These are phyloP conservation scores for Aspergillus bertholletiae DNA, from an alignment of 495 filamentous ascomycete genomes.

Conservation along the genomic window DNA sequence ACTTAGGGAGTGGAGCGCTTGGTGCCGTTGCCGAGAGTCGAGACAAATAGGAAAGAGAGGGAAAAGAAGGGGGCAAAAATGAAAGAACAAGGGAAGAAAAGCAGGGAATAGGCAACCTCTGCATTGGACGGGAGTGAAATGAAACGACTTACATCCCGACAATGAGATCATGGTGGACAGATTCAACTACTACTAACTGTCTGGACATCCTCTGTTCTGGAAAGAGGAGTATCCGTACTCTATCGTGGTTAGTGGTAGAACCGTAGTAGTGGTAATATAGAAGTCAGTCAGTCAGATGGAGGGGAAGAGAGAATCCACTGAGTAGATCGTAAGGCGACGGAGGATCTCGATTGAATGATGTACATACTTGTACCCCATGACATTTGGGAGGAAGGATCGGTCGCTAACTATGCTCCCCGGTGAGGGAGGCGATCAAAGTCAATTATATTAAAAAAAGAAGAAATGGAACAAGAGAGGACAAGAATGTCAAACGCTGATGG, in stretches of 20 bases:
- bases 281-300: no score
- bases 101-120: constrained; percentile 1
- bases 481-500: neutral
- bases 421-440: neutral
- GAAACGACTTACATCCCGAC: neutral
- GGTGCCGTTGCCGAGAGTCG: constrained; percentile 16
- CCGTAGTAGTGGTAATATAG: no score
- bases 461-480: constrained; percentile 5
- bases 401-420: neutral
- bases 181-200: no score
- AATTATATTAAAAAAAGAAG: constrained; percentile 15
- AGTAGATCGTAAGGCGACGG: no score
- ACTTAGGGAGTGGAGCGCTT: constrained; percentile 16
- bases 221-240: no score
- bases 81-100: constrained; percentile 2
- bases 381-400: neutral
- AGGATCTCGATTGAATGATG: no score
- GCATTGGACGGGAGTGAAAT: neutral
- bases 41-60: neutral
- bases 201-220: no score
- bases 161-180: neutral
- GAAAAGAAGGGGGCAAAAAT: constrained; percentile 5
- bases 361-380: no score
- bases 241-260: no score
- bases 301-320: no score